Percentiles rank a stretch among this genome's conserved stretches.
Evolutionary conservation across 306 rosid species (phyloP).

Genomic region (Alnus rubra): DNA sequence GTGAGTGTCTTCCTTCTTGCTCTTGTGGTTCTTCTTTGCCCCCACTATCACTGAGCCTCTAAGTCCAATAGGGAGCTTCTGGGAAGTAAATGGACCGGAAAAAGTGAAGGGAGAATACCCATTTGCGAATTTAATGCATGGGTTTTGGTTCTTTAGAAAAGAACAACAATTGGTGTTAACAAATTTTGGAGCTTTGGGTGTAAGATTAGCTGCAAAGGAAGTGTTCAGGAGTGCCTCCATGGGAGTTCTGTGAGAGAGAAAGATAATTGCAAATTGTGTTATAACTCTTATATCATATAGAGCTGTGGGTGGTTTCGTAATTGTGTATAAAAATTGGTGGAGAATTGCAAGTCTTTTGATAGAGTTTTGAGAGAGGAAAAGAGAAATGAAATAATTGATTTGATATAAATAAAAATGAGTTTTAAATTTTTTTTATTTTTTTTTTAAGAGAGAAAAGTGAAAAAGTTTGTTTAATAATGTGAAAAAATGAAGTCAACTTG

Average conservation of each 20-base stretch:
- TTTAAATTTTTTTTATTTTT: too few relatives aligned
- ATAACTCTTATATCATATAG: not conserved
- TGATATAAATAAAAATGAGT: too few relatives aligned
- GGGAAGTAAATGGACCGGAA: slow-evolving; percentile 31
- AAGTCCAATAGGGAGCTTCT: slow-evolving; percentile 23
- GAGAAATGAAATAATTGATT: too few relatives aligned
- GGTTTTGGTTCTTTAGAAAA: slow-evolving; percentile 15
- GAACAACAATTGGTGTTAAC: slow-evolving; percentile 23
- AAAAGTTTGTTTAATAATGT: too few relatives aligned
- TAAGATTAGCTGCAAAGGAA: slow-evolving; percentile 37
- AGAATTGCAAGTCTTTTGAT: too few relatives aligned
- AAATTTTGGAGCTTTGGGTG: slow-evolving; percentile 26
- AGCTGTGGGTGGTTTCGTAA: slow-evolving; percentile 10
- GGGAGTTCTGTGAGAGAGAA: not conserved
- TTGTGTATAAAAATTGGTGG: too few relatives aligned
- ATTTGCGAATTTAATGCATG: slow-evolving; percentile 27
- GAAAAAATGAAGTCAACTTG: too few relatives aligned
- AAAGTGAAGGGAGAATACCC: slow-evolving; percentile 34
- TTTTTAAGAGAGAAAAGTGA: too few relatives aligned
- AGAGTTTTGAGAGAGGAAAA: too few relatives aligned
- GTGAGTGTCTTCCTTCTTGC: slow-evolving; percentile 58
- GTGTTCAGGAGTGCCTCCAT: slow-evolving; percentile 51
- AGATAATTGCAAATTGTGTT: not conserved
- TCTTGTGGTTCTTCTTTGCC: slow-evolving; percentile 43
- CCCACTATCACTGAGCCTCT: slow-evolving; percentile 49